Base-by-base conservation (phyloP, 805 yeast genomes). In the Saturnispora zaruensis region DNA sequence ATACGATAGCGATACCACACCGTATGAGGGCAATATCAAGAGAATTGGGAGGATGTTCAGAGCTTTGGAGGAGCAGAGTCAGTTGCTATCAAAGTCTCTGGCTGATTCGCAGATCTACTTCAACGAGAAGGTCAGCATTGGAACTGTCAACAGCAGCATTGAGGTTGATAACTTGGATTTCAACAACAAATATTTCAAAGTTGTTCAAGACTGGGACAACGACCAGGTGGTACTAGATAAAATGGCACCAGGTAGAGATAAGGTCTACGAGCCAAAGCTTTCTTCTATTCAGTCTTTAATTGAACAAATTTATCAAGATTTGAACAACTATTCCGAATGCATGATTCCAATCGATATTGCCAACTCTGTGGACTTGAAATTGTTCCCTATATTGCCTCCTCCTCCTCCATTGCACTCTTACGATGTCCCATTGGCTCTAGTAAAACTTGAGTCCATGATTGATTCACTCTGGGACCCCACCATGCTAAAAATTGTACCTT, bases 401-500 rank as follows among this genome's bases (percentile, higher is more conserved):
- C 96, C 91, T 0, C 83, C 90, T 0, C 78, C 78, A 44, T 69
- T 93, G 21, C 73, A 81, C 45, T 79, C 95, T 0, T 86, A 73
- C 58, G 96, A 91, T 64, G 99, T 93, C 0, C 99, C 99, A 0
- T 78, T 90, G 5, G 79, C 95, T n/a, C 82, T 91, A 0, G 96
- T 93, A 1, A 80, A 81, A 47, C 68, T 93, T 32, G 75, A 75
- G 26, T 69, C 77, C 36, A 71, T 93, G 53, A 82, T 87, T 41
- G 99, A 93, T 65, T 84, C 86, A 7, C 84, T 86, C 59, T 93
- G 99, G 97, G 99, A 93, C 65, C 97, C 97, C 1, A 91, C 98
- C 2, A 84, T 93, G 93, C 72, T 88, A 43, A 83, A 85, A 57
- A 86, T 93, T 23, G 67, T 87, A 9, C 96, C 96, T 0, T 84